Base-by-base conservation (phyloP, 106 monocot species). In the Dendrobium catenatum region DNA sequence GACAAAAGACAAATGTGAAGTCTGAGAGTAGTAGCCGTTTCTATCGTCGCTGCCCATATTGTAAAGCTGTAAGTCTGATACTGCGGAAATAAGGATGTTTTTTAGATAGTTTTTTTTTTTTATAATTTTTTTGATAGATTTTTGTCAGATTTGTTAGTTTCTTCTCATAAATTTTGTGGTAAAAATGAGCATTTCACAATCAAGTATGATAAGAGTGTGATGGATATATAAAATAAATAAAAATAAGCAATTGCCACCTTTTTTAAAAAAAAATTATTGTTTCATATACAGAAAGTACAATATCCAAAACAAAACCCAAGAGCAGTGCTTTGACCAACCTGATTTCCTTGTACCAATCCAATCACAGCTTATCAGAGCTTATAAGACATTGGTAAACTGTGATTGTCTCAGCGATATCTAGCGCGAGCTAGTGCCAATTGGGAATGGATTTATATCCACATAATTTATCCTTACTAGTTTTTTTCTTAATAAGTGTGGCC, bases 11-110 rank as follows among this genome's bases (percentile, higher is more conserved):
- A 6, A 89, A 96, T 76, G 91, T 96, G 70, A 89, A 87, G 83
- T 54, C 91, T 31, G 83, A 82, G 76, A 93, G 73, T 42, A 93
- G 73, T 42, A 96, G 83, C 77, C 83, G 96, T 42, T 85, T 93
- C 17, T 93, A 91, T 83, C 96, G 96, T 43, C 91, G 96, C 16
- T 96, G 96, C 78, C 96, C 96, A 19, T 80, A 86, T 80, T 96
- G 96, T 85, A 93, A 79, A 90, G 93, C 91, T 42, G 96, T 95
- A 81, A 89, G 95, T 77, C 9, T 51, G 10, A 51, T 2, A 42
- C 48, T 48, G 17, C 31, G 3, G 61, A 18, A 17, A 19, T 76
- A 43, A 46, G 20, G 8, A 2, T 15, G 20, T 2, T 4, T 15
- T 46, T 22, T 2, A 16, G 10, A 46, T 19, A 77, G 22, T 26